These are phyloP conservation scores for Ehretia macrophylla DNA, from an alignment of 257 asterid genomes.

Conservation along the genomic window DNA sequence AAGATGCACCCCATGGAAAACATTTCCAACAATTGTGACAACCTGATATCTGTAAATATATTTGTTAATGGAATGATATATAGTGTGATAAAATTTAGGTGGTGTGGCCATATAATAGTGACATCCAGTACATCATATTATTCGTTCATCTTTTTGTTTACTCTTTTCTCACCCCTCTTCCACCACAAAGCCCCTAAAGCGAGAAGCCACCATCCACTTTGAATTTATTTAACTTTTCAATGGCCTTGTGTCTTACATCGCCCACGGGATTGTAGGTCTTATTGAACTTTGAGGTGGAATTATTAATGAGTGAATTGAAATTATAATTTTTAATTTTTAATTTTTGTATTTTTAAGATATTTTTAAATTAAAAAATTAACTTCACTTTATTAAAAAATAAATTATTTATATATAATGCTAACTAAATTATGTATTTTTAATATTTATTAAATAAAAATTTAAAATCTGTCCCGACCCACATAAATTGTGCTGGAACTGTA, in stretches of 20 bases:
- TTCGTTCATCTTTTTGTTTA: neutral
- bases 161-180: slow-evolving; percentile 6
- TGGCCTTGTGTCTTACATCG: neutral
- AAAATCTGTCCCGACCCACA: no score
- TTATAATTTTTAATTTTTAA: no score
- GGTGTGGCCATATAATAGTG: slow-evolving; percentile 23
- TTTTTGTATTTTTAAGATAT: no score
- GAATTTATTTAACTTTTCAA: neutral
- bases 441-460: no score
- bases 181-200: slow-evolving; percentile 8
- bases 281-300: no score
- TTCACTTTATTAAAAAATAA: no score
- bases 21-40: slow-evolving; percentile 2
- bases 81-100: slow-evolving; percentile 10
- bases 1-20: slow-evolving; percentile 5
- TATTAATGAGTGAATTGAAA: no score
- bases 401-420: no score
- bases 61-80: neutral
- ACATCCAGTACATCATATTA: slow-evolving; percentile 30
- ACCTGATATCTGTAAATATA: neutral
- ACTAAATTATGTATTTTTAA: no score
- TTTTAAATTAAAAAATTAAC: no score
- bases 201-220: slow-evolving; percentile 14
- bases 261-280: no score
- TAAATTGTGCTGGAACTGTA: slow-evolving; percentile 7